Evolutionary conservation across 805 yeast species (phyloP).

Genomic region (Candida boleticola): DNA sequence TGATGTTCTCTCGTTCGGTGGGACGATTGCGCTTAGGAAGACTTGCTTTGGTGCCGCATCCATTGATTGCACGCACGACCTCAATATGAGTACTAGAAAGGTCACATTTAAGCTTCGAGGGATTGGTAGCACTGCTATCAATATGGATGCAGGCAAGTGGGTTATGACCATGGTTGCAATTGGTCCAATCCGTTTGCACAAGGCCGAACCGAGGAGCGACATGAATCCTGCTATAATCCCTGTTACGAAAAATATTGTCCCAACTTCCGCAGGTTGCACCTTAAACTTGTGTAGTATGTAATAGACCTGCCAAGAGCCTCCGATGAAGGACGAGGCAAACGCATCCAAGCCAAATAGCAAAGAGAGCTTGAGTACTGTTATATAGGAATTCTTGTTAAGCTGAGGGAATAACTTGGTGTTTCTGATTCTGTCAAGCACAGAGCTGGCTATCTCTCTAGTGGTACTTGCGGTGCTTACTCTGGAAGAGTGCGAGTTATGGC

Average conservation of each 20-base stretch:
- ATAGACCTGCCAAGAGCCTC: constrained; percentile 46
- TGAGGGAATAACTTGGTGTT: constrained; percentile 11
- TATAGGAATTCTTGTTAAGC: constrained; percentile 15
- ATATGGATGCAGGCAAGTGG: constrained; percentile 42
- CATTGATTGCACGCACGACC: constrained; percentile 45
- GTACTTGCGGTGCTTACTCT: neutral
- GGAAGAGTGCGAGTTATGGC: neutral
- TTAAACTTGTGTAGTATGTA: constrained; percentile 38
- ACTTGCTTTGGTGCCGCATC: constrained; percentile 50
- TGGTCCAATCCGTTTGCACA: constrained; percentile 45
- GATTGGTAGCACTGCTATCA: constrained; percentile 37
- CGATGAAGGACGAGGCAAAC: constrained; percentile 42
- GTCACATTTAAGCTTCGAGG: constrained; percentile 32
- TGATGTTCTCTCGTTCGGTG: constrained; percentile 40
- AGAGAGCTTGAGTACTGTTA: constrained; percentile 31
- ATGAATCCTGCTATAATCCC: constrained; percentile 37
- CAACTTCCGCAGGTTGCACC: constrained; percentile 33
- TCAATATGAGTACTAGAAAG: constrained; percentile 27
- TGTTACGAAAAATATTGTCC: constrained; percentile 38
- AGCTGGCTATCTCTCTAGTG: neutral
- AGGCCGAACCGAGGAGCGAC: constrained; percentile 41
- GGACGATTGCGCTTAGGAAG: constrained; percentile 40
- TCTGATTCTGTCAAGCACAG: constrained; percentile 1
- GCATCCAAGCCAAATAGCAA: constrained; percentile 42
- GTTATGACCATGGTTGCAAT: constrained; percentile 44